These are phyloP conservation scores for Noccaea caerulescens DNA, from an alignment of 345 rosid genomes.

Conservation along the genomic window DNA sequence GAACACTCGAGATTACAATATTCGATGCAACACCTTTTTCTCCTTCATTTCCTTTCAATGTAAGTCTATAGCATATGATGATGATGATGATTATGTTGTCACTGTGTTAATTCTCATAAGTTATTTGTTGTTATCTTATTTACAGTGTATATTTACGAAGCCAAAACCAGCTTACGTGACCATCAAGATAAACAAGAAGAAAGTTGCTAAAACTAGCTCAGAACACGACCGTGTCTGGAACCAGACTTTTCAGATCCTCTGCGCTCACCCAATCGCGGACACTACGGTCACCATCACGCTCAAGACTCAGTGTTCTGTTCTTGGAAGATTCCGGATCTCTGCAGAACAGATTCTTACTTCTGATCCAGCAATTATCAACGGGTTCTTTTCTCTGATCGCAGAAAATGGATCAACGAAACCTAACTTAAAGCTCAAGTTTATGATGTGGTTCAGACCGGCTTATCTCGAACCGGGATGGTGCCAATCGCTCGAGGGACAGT, in stretches of 20 bases:
- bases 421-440: slow-evolving; percentile 60
- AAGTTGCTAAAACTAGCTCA: slow-evolving; percentile 68
- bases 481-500: slow-evolving; percentile 45
- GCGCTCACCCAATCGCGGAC: slow-evolving; percentile 65
- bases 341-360: slow-evolving; percentile 53
- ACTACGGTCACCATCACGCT: slow-evolving; percentile 67
- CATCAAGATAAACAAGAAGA: slow-evolving; percentile 62
- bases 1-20: slow-evolving; percentile 84
- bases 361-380: slow-evolving; percentile 59
- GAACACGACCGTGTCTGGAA: slow-evolving; percentile 81
- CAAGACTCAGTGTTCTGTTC: slow-evolving; percentile 67
- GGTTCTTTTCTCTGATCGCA: slow-evolving; percentile 60
- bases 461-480: slow-evolving; percentile 66
- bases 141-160: slow-evolving; percentile 56
- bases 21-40: slow-evolving; percentile 73
- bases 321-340: slow-evolving; percentile 59
- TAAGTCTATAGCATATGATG: slow-evolving; percentile 41
- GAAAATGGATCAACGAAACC: slow-evolving; percentile 54
- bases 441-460: slow-evolving; percentile 88
- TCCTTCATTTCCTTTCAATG: slow-evolving; percentile 72
- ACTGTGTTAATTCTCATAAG: background rate
- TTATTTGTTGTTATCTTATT: background rate
- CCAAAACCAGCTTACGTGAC: slow-evolving; percentile 75
- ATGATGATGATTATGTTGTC: background rate
- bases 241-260: slow-evolving; percentile 79